phyloP scores from a whole-genome alignment of 345 rosid genomes.

The Salix arbutifolia region DNA sequence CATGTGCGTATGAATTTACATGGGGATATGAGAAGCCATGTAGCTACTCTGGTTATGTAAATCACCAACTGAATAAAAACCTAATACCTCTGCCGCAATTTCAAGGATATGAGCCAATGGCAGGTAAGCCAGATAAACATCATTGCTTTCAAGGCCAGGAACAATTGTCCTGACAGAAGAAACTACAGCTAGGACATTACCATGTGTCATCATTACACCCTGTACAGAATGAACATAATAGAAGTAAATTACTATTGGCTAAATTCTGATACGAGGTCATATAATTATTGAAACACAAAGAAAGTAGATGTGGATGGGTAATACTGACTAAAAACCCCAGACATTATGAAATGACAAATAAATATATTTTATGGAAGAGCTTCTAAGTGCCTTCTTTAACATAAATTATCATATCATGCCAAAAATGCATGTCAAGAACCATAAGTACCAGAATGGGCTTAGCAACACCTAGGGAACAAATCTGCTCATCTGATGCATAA shows the following conservation, averaged over 20 bases:
- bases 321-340: not conserved
- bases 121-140: constrained; percentile 80
- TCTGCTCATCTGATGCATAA: not conserved
- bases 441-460: not conserved
- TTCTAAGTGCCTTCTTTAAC: not conserved
- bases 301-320: not conserved
- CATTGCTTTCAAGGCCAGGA: constrained; percentile 77
- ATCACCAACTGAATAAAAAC: constrained; percentile 4
- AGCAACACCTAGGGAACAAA: not conserved
- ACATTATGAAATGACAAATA: not conserved
- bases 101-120: constrained; percentile 97
- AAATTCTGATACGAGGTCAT: constrained; percentile 2
- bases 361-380: not conserved
- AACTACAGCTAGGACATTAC: constrained; percentile 86
- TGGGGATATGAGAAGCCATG: not conserved
- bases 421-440: not conserved
- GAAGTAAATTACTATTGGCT: not conserved
- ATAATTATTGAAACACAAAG: not conserved
- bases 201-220: constrained; percentile 99
- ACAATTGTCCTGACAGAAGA: constrained; percentile 92
- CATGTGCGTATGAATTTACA: not conserved
- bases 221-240: constrained; percentile 24
- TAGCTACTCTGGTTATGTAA: not conserved
- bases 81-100: constrained; percentile 83
- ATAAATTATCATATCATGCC: not conserved